These are phyloP conservation scores for Trypanosoma caninum DNA, from an alignment of 208 protist genomes.

Conservation along the genomic window DNA sequence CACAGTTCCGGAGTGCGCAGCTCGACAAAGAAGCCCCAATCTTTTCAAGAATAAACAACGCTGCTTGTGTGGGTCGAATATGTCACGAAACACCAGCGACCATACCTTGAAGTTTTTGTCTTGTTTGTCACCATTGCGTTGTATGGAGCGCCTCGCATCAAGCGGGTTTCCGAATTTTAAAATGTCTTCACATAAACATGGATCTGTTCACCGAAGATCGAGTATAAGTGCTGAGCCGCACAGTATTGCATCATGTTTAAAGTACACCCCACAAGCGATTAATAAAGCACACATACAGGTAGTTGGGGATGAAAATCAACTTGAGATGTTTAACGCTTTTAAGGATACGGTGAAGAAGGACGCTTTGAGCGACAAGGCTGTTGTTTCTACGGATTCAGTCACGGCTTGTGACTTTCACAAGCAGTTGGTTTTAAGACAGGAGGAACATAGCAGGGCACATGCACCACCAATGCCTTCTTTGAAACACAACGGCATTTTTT, in stretches of 20 bases:
- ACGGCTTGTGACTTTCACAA: neutral
- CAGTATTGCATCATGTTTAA: neutral
- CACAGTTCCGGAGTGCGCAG: neutral
- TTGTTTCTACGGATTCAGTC: neutral
- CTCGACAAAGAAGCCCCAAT: neutral
- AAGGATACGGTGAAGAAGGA: neutral
- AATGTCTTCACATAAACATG: neutral
- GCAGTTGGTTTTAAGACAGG: too few species aligned
- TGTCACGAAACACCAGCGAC: neutral
- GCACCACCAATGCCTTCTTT: neutral
- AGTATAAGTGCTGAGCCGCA: constrained; percentile 1
- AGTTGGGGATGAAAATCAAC: neutral
- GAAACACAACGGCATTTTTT: neutral
- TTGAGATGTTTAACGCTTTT: neutral
- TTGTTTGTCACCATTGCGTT: neutral
- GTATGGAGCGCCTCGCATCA: neutral
- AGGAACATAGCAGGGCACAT: neutral
- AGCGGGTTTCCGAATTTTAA: neutral
- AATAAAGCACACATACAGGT: neutral
- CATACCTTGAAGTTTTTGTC: neutral
- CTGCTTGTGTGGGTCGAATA: neutral
- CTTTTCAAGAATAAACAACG: neutral
- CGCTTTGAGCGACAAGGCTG: neutral
- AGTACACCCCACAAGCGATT: neutral
- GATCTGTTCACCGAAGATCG: neutral